These are phyloP conservation scores for Vitis vinifera DNA, from an alignment of 164 flowering plant species.

Conservation along the genomic window DNA sequence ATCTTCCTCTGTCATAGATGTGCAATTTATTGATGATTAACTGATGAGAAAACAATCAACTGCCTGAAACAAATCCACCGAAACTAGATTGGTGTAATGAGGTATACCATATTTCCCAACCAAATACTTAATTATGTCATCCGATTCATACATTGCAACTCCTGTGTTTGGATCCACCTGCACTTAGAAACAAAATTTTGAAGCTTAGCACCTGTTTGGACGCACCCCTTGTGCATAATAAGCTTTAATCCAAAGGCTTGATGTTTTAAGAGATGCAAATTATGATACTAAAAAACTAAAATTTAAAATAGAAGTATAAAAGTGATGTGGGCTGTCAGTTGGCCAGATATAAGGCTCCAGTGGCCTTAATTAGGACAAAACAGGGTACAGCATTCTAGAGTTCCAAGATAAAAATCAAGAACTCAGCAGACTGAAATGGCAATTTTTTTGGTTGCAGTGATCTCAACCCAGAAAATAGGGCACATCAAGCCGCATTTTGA, in stretches of 20 bases:
- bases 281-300: not conserved
- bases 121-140: slow-evolving; percentile 89
- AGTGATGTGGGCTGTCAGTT: too few species aligned
- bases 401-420: not conserved
- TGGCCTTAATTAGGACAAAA: not conserved
- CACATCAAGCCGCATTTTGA: not conserved
- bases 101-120: slow-evolving; percentile 77
- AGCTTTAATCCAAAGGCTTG: not conserved
- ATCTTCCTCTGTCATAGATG: not conserved
- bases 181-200: slow-evolving; percentile 16
- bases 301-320: not conserved
- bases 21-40: not conserved
- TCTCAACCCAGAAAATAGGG: not conserved
- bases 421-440: not conserved
- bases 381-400: not conserved
- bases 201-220: not conserved
- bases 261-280: not conserved
- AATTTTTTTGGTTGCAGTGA: not conserved
- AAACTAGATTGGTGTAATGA: not conserved
- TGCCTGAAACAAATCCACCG: not conserved
- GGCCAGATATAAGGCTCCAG: too few species aligned
- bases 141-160: slow-evolving; percentile 94
- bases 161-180: slow-evolving; percentile 99
- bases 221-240: not conserved
- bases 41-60: not conserved